Conservation (phyloP, 495 filamentous ascomycete genomes). For the Penicillium soppii region DNA sequence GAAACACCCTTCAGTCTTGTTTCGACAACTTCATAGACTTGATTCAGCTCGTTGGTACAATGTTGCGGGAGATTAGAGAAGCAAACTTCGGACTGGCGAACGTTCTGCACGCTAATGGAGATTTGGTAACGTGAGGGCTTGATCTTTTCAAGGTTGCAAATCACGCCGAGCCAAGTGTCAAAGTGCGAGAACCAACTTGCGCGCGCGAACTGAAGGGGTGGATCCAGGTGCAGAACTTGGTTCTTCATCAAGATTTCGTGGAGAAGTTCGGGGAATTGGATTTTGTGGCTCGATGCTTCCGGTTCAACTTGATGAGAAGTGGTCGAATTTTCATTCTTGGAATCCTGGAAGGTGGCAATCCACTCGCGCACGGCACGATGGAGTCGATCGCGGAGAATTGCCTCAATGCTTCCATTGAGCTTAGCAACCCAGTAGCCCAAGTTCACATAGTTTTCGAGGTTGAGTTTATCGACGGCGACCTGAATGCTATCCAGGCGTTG, state of each 20-base stretch:
- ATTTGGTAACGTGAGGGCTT: slow-evolving; percentile 95
- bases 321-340: slow-evolving; percentile 44
- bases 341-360: slow-evolving; percentile 75
- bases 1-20: slow-evolving; percentile 72
- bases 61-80: slow-evolving; percentile 85
- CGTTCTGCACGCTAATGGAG: slow-evolving; percentile 63
- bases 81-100: slow-evolving; percentile 60
- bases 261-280: slow-evolving; percentile 55
- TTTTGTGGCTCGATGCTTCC: slow-evolving; percentile 54
- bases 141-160: slow-evolving; percentile 88
- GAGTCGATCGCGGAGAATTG: slow-evolving; percentile 71
- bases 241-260: slow-evolving; percentile 96
- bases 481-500: slow-evolving; percentile 81
- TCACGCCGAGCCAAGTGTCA: slow-evolving; percentile 86
- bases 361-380: slow-evolving; percentile 78
- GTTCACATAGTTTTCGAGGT: slow-evolving; percentile 92
- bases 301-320: slow-evolving; percentile 39
- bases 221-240: slow-evolving; percentile 92
- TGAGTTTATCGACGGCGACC: slow-evolving; percentile 87
- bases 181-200: slow-evolving; percentile 93
- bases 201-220: slow-evolving; percentile 85
- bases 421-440: slow-evolving; percentile 82
- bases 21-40: slow-evolving; percentile 80
- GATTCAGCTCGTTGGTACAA: slow-evolving; percentile 72
- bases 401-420: slow-evolving; percentile 80